Evolutionary conservation across 148 eudicot species (phyloP).

Genomic region (Heliamphora exappendiculata): DNA sequence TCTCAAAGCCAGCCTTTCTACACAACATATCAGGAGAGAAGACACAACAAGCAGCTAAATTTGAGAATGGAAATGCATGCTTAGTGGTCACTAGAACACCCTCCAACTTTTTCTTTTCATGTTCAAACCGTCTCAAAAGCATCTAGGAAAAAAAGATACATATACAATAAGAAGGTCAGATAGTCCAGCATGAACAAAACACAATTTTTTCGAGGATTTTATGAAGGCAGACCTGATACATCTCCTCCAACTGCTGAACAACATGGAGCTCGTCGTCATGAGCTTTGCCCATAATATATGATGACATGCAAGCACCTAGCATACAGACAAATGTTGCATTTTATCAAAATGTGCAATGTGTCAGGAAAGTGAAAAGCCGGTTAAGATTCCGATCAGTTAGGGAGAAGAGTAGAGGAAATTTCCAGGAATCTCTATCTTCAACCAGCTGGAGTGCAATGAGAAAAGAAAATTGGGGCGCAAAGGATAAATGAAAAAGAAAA

Average conservation of each 20-base stretch:
- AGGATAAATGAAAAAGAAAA: background rate
- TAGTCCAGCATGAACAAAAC: background rate
- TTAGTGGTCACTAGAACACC: constrained; percentile 20
- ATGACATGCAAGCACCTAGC: constrained; percentile 69
- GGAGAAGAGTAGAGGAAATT: background rate
- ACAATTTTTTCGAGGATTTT: background rate
- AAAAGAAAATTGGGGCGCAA: background rate
- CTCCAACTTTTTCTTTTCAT: constrained; percentile 50
- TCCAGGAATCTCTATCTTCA: background rate
- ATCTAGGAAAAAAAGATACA: constrained; percentile 30
- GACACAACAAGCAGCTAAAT: constrained; percentile 46
- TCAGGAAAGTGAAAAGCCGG: background rate
- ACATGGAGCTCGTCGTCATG: constrained; percentile 25
- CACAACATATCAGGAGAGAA: constrained; percentile 44
- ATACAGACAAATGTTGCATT: constrained; percentile 3
- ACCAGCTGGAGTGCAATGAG: background rate
- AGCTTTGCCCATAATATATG: constrained; percentile 37
- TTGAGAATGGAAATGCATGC: constrained; percentile 16
- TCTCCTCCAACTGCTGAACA: constrained; percentile 54
- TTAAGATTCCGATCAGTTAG: background rate
- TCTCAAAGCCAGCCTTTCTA: constrained; percentile 34
- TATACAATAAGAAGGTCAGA: background rate
- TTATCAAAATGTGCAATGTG: constrained; percentile 2
- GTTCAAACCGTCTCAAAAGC: constrained; percentile 45
- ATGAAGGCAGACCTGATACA: constrained; percentile 55